phyloP scores from a whole-genome alignment of 768 basidiomycete genomes.

The Boletales sp. region DNA sequence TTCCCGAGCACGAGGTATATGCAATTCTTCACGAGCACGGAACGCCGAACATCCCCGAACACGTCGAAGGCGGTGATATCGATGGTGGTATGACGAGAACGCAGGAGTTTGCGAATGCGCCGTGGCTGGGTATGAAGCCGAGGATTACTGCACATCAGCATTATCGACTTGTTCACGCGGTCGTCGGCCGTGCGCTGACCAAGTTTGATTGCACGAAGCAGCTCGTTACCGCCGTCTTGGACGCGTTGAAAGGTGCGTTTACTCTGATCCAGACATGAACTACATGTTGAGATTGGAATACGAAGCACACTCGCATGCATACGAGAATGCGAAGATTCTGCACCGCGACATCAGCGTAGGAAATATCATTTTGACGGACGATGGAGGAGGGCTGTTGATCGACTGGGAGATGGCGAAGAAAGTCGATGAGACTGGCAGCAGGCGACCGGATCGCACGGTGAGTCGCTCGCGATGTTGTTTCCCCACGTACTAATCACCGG shows the following conservation, averaged over 20 bases:
- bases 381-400: constrained; percentile 16
- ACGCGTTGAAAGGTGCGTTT: too few relatives aligned
- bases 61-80: background rate
- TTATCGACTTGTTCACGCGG: background rate
- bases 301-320: constrained; percentile 8
- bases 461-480: background rate
- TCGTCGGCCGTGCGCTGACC: too few relatives aligned
- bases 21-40: background rate
- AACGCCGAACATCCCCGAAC: constrained; percentile 1
- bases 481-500: background rate
- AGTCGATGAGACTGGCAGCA: background rate
- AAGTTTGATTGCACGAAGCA: background rate
- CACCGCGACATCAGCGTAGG: too few relatives aligned
- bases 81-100: too few relatives aligned
- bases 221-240: too few relatives aligned
- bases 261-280: too few relatives aligned
- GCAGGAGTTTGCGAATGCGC: background rate
- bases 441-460: background rate
- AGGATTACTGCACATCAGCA: background rate
- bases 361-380: constrained; percentile 21
- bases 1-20: background rate
- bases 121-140: background rate
- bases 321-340: constrained; percentile 8
- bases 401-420: constrained; percentile 25
- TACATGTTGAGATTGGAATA: too few relatives aligned